Percentiles rank a stretch among this genome's conserved stretches.
Conservation (phyloP, 2,329 filamentous ascomycete species). For the Mollisiaceae sp. region DNA sequence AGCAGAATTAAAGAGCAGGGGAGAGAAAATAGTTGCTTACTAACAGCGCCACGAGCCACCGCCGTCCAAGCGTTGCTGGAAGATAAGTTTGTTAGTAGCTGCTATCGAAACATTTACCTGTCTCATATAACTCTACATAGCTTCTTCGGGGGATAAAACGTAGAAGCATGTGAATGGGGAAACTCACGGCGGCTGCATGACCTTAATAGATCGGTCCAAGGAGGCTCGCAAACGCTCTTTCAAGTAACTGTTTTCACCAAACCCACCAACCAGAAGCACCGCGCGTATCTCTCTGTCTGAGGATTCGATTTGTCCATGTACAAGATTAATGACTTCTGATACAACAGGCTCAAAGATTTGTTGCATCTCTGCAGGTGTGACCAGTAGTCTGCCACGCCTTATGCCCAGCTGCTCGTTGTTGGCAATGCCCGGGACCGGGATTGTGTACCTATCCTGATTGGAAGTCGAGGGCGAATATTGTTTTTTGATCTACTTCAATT, state of each 20-base stretch:
- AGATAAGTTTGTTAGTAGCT: neutral
- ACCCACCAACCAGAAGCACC: conserved; percentile 33
- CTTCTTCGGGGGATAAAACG: neutral
- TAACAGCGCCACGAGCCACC: conserved; percentile 53
- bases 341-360: conserved; percentile 52
- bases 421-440: conserved; percentile 46
- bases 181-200: conserved; percentile 50
- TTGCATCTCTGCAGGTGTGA: conserved; percentile 49
- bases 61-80: conserved; percentile 52
- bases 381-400: conserved; percentile 60
- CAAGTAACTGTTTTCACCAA: conserved; percentile 30
- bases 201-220: conserved; percentile 45
- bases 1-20: too few relatives aligned
- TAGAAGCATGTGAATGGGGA: neutral
- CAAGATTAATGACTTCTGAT: conserved; percentile 49
- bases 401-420: conserved; percentile 50
- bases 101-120: neutral
- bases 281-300: conserved; percentile 48
- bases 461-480: conserved; percentile 21
- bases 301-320: conserved; percentile 51
- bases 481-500: conserved; percentile 31
- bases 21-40: too few relatives aligned
- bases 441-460: conserved; percentile 48
- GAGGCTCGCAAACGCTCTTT: conserved; percentile 49
- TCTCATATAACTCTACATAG: neutral